Conservation (phyloP, 106 monocot species). For the Allium fistulosum region DNA sequence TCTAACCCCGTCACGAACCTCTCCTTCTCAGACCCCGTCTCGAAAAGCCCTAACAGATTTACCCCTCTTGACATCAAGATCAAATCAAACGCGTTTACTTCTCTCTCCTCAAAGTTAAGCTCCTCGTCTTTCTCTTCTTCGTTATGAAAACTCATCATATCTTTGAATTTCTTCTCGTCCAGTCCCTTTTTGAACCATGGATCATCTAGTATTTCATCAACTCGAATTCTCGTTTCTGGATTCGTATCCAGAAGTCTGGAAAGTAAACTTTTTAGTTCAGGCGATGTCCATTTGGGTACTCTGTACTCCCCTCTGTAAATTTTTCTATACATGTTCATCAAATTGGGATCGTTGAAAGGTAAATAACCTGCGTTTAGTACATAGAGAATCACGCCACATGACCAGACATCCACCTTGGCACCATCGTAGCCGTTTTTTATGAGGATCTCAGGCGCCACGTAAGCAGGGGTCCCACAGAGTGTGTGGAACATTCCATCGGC, state of each 20-base stretch:
- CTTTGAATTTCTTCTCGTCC: conserved; percentile 3
- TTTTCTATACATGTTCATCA: conserved; percentile 14
- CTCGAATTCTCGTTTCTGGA: conserved; percentile 17
- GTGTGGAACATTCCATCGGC: conserved; percentile 13
- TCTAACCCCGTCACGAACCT: conserved; percentile 18
- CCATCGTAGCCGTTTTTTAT: conserved; percentile 11
- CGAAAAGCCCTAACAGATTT: conserved; percentile 16
- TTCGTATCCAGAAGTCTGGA: conserved; percentile 22
- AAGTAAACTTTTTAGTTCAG: conserved; percentile 12
- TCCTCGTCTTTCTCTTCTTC: conserved; percentile 5
- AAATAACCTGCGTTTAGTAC: conserved; percentile 25
- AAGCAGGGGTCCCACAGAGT: conserved; percentile 15
- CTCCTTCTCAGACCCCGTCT: neutral
- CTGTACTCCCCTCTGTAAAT: conserved; percentile 20
- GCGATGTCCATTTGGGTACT: conserved; percentile 21
- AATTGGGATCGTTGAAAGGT: conserved; percentile 18
- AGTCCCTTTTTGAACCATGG: conserved; percentile 22
- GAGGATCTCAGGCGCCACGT: conserved; percentile 21
- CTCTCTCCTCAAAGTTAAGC: neutral
- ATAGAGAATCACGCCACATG: conserved; percentile 26
- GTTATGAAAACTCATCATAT: conserved; percentile 6
- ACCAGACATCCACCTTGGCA: conserved; percentile 19
- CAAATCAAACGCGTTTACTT: conserved; percentile 14
- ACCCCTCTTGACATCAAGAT: conserved; percentile 11
- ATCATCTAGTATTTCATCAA: conserved; percentile 12